These are phyloP conservation scores for Phoma sp. DNA, from an alignment of 2,329 filamentous ascomycete species.

Conservation along the genomic window DNA sequence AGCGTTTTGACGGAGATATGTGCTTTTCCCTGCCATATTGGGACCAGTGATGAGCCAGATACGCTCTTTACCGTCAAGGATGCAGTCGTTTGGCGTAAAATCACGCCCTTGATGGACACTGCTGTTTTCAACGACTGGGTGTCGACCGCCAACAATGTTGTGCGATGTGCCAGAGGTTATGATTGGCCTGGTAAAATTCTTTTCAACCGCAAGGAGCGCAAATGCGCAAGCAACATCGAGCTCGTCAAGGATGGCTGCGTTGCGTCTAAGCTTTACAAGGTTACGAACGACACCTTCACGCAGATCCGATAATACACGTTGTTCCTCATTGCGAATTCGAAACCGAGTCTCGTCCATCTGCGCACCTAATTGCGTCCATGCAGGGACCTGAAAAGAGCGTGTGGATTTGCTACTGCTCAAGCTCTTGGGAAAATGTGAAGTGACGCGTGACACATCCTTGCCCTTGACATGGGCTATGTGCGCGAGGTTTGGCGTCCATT, in stretches of 20 bases:
- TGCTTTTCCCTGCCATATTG: conserved; percentile 99
- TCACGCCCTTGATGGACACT: conserved; percentile 77
- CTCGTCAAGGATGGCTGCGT: conserved; percentile 90
- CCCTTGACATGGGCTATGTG: conserved; percentile 92
- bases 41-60: conserved; percentile 75
- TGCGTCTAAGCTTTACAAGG: conserved; percentile 83
- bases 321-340: conserved; percentile 83
- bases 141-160: conserved; percentile 82
- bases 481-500: conserved; percentile 85
- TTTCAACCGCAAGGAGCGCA: conserved; percentile 76
- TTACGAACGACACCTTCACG: conserved; percentile 79
- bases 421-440: conserved; percentile 53
- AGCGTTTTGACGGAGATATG: conserved; percentile 93
- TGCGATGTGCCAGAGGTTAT: conserved; percentile 69
- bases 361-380: conserved; percentile 83
- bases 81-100: conserved; percentile 87
- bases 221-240: conserved; percentile 90
- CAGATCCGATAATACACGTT: conserved; percentile 75
- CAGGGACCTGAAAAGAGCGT: conserved; percentile 78
- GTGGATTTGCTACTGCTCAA: conserved; percentile 84
- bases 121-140: conserved; percentile 89
- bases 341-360: conserved; percentile 77
- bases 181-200: conserved; percentile 73
- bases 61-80: conserved; percentile 77
- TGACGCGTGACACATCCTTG: conserved; percentile 62